A percentile compares a stretch with the other conserved stretches of the same genome.
phyloP scores from a whole-genome alignment of 192 early-diverging fungal genomes.

The Chytriomyces hyalinus region DNA sequence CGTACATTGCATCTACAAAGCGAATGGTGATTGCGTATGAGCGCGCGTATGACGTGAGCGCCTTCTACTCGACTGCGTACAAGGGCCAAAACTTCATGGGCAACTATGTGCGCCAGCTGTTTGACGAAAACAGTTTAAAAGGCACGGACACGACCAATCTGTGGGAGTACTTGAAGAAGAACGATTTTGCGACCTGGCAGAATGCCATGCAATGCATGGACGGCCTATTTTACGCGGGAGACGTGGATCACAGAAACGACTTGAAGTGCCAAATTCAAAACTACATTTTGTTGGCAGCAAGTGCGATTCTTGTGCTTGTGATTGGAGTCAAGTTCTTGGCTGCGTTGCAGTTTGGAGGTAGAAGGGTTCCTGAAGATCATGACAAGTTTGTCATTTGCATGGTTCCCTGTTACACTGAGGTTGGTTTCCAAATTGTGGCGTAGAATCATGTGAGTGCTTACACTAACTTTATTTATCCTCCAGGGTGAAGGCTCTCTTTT shows the following conservation, averaged over 20 bases:
- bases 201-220: constrained; percentile 70
- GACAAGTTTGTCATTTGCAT: constrained; percentile 96
- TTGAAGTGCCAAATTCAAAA: constrained; percentile 82
- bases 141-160: constrained; percentile 31
- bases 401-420: constrained; percentile 97
- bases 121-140: constrained; percentile 21
- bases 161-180: constrained; percentile 32
- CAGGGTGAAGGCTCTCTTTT: constrained; percentile 87
- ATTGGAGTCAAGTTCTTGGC: constrained; percentile 75
- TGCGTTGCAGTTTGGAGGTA: constrained; percentile 58
- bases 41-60: constrained; percentile 48
- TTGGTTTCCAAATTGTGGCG: constrained; percentile 49
- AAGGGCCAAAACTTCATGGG: constrained; percentile 32
- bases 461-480: not conserved
- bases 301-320: constrained; percentile 76
- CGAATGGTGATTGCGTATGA: constrained; percentile 47
- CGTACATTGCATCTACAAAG: not conserved
- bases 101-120: constrained; percentile 31
- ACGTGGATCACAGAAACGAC: constrained; percentile 81
- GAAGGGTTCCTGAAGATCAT: constrained; percentile 77
- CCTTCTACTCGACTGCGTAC: constrained; percentile 34
- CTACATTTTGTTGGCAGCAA: constrained; percentile 81
- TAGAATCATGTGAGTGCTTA: not conserved
- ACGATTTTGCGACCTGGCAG: constrained; percentile 21
- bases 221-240: constrained; percentile 81